Evolutionary conservation across 2,329 filamentous ascomycete genomes (phyloP), one percentile per base, ranked within the genome.

Genomic region (Fusarium tricinctum): DNA sequence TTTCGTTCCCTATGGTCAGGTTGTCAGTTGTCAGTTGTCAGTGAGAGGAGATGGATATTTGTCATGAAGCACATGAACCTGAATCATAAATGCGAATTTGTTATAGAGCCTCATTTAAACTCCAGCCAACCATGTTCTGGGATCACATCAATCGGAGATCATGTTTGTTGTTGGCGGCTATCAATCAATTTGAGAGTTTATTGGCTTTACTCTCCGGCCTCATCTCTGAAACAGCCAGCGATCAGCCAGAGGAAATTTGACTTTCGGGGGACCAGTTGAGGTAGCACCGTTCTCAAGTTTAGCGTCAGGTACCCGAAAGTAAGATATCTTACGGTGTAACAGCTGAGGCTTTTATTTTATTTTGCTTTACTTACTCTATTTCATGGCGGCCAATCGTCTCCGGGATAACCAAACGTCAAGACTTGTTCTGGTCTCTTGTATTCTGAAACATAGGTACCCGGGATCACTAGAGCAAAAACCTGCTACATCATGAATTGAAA

Each of bases 231-330:
- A 53, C 44, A 58, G 43, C 51, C 38, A 73, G 60, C 40, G 17
- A n/a, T n/a, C 55, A 55, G 35, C 43, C 42, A 60, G 68, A 70
- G 17, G 12, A 32, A 8, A 38, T n/a, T 38, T 38, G 58, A 49
- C 53, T 56, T 57, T 51, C 13, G 26, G 48, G 38, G 56, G 55
- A 19, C 20, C 28, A 33, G 32, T 17, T 61, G 28, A 33, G 33
- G 30, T 40, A 52, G 48, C 26, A 17, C 58, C 33, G 13, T 54
- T 30, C 44, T 60, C 53, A 17, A 13, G 19, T 57, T 42, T 69
- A 72, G 71, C 42, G 48, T 69, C 62, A 73, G 66, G 59, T 69
- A 73, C 62, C 69, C 69, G 63, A 58, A 60, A 51, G 61, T 26
- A 62, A 57, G 61, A 54, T 61, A 12, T 7, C 8, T 14, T n/a